Evolutionary conservation across 2,329 filamentous ascomycete genomes (phyloP).

Genomic region (Lachnellula subtilissima): DNA sequence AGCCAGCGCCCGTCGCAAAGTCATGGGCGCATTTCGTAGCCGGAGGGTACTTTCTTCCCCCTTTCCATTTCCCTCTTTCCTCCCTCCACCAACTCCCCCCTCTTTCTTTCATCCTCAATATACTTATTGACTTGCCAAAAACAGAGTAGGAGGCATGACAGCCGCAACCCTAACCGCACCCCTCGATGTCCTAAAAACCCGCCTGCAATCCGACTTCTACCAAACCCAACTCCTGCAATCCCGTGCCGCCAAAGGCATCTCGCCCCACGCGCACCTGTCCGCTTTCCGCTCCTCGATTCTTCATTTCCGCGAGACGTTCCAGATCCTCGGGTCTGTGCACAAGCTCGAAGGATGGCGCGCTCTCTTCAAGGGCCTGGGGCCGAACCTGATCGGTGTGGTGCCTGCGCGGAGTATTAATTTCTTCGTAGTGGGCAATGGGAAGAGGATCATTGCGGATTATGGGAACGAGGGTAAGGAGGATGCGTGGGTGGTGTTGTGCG

Average conservation of each 20-base stretch:
- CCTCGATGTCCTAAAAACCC: conserved; percentile 89
- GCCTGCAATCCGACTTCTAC: conserved; percentile 92
- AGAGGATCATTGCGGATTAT: conserved; percentile 70
- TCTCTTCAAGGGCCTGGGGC: conserved; percentile 88
- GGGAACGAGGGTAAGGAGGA: conserved; percentile 67
- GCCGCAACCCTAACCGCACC: conserved; percentile 89
- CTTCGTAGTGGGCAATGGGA: conserved; percentile 88
- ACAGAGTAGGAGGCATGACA: conserved; percentile 81
- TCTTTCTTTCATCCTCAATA: neutral
- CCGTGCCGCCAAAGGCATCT: conserved; percentile 49
- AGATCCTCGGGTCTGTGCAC: conserved; percentile 78
- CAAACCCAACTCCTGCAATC: conserved; percentile 71
- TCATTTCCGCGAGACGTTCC: conserved; percentile 79
- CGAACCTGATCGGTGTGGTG: conserved; percentile 84
- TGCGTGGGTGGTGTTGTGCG: conserved; percentile 71
- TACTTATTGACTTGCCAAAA: conserved; percentile 11
- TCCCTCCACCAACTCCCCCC: neutral
- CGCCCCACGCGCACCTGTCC: conserved; percentile 52
- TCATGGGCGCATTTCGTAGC: conserved; percentile 92
- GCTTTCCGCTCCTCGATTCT: conserved; percentile 61
- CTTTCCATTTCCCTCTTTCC: neutral
- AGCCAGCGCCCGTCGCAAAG: conserved; percentile 53
- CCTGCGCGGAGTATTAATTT: conserved; percentile 91
- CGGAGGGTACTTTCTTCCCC: conserved; percentile 62
- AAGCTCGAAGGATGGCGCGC: conserved; percentile 77